Evolutionary conservation across 1,139 yeast species (phyloP), one percentile per base, ranked within the genome.

Genomic region (Geotrichum phurueaensis): DNA sequence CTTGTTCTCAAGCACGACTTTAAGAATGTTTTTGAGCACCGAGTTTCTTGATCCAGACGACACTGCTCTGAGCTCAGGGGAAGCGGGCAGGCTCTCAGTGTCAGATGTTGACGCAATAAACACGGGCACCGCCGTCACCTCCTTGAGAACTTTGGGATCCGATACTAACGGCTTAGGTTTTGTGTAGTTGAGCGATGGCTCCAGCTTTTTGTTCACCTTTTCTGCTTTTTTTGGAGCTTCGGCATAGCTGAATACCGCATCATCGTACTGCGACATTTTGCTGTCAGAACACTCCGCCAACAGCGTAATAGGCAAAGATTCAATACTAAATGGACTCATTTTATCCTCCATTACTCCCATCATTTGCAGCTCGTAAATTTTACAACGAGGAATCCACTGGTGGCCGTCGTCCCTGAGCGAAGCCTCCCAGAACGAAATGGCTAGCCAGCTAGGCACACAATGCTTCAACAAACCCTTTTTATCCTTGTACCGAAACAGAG

Each of bases 261-360:
- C 72, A 69, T 91, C 97, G 67, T 88, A 81, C 3, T 74, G 75
- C 51, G 82, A 81, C 87, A 87, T 86, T 15, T 81, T 75, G 47
- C 80, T 83, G 1, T 77, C 64, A 18, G 81, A 71, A 0, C 81
- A 71, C 53, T 72, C 73, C 43, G 22, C 29, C n/a, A 39, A 50
- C 31, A 61, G 39, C 10, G 51, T 55, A 47, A 56, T 60, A 3
- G 69, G 68, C 18, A 86, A 75, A 54, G 87, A 78, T 47, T 84
- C 85, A 29, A 89, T 81, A n/a, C 84, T 79, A 33, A 86, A 81
- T 10, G 85, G 82, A 66, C 83, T 83, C 57, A 85, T 78, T 68
- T 91, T 97, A 67, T 88, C 89, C 67, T 92, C 98, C 86, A 92
- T 90, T 6, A 92, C 83, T 0, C 98, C 99, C 96, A 92, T 92